phyloP scores from a whole-genome alignment of 495 filamentous ascomycete genomes.

The Pyrenula aspistea region DNA sequence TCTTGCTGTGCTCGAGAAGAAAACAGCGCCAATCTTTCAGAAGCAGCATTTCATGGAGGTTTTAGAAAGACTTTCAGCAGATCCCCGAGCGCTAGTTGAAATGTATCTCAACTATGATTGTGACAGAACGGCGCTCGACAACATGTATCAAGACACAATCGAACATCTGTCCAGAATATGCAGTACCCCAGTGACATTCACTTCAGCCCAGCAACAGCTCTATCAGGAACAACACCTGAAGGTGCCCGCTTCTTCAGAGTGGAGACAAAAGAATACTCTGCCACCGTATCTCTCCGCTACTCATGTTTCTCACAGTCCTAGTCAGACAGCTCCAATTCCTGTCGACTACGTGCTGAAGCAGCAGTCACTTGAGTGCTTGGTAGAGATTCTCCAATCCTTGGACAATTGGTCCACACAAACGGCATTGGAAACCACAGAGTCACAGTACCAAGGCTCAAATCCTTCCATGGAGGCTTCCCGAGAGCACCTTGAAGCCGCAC shows the following conservation, averaged over 20 bases:
- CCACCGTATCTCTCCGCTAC: slow-evolving; percentile 77
- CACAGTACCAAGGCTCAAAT: slow-evolving; percentile 40
- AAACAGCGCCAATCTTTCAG: slow-evolving; percentile 74
- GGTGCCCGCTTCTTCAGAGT: slow-evolving; percentile 47
- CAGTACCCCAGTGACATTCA: slow-evolving; percentile 62
- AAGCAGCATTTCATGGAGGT: slow-evolving; percentile 86
- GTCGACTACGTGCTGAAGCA: slow-evolving; percentile 81
- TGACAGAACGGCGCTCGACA: slow-evolving; percentile 82
- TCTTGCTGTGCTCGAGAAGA: slow-evolving; percentile 79
- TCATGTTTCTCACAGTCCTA: slow-evolving; percentile 42
- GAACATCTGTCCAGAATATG: slow-evolving; percentile 84
- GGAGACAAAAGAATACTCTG: slow-evolving; percentile 72
- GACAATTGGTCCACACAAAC: slow-evolving; percentile 85
- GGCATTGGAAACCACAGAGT: slow-evolving; percentile 44
- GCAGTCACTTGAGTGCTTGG: slow-evolving; percentile 74
- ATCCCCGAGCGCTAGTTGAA: slow-evolving; percentile 84
- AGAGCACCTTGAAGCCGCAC: slow-evolving; percentile 64
- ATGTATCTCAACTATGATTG: slow-evolving; percentile 98
- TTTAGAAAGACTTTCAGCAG: slow-evolving; percentile 68
- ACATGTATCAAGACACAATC: slow-evolving; percentile 89
- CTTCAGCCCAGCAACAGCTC: slow-evolving; percentile 63
- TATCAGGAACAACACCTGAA: slow-evolving; percentile 69
- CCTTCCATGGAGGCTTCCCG: slow-evolving; percentile 64
- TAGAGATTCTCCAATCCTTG: slow-evolving; percentile 77
- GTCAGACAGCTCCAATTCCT: slow-evolving; percentile 56